Base-by-base conservation (phyloP, 371 early-diverging fungal species). In the Mortierella sp. region DNA sequence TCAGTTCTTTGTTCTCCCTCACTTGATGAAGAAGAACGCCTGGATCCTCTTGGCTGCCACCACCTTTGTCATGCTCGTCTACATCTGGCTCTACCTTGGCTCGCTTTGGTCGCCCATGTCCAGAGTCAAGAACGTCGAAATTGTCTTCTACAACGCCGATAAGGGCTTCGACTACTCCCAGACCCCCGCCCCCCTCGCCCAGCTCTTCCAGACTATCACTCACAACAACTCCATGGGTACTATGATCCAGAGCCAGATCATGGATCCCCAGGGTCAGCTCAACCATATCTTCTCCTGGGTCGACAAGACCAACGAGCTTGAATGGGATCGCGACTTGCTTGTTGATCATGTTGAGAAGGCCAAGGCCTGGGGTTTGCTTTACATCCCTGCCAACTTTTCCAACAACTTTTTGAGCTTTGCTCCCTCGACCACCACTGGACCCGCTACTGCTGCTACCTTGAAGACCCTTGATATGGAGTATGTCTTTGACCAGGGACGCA, bases 371-470 rank as follows among this genome's bases (percentile, higher is more conserved):
- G 89, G 88, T 32, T 29, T 87, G 12, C 29, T 90, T 24, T 89
- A 88, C 78, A 87, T 90, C 56, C 90, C 90, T 29, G 60, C 82
- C 79, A 90, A 89, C 75, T 89, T 89, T 60, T 85, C 86, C 71
- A 84, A 85, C 80, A 86, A 87, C 78, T 84, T 88, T 43, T 80
- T 89, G 58, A 75, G 82, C 44, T 82, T 75, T 63, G 80, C 86
- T 0, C 86, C 86, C 12, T 81, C 83, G 21, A 75, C 72, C 63
- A 56, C 71, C n/a, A 27, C 68, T 16, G 83, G 76, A 5, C 81
- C 87, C 6, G 80, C 80, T 4, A 84, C 78, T 12, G 65, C 80
- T 4, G 75, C 51, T 3, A 56, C 63, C 29, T 14, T 78, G 38
- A 84, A 82, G 70, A 46, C 73, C 24, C 77, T 84, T 10, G 78